Evolutionary conservation across 2,329 filamentous ascomycete species (phyloP).

Genomic region (Epichloe gansuensis): DNA sequence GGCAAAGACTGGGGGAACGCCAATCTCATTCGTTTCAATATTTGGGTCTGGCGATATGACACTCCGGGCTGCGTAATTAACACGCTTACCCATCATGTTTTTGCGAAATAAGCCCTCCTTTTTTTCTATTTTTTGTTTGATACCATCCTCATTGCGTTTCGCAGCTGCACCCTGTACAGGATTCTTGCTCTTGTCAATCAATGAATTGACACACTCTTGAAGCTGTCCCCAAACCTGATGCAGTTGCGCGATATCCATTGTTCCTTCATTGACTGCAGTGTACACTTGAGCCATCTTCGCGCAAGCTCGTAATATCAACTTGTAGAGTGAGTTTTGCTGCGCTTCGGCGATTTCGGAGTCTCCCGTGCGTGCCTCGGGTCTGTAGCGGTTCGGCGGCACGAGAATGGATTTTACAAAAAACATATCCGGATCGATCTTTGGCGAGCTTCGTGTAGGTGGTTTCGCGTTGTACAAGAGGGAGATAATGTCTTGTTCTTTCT

Average conservation of each 20-base stretch:
- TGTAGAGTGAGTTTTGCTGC: conserved; percentile 79
- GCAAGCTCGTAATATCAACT: conserved; percentile 65
- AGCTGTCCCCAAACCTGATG: conserved; percentile 72
- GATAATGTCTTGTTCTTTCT: conserved; percentile 75
- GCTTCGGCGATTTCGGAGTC: conserved; percentile 74
- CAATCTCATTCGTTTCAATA: conserved; percentile 97
- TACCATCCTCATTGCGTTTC: conserved; percentile 74
- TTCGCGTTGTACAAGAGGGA: conserved; percentile 74
- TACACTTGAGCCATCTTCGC: conserved; percentile 62
- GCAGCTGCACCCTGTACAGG: conserved; percentile 67
- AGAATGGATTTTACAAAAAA: conserved; percentile 83
- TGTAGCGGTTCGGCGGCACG: conserved; percentile 83
- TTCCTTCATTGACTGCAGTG: conserved; percentile 31
- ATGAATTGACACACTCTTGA: conserved; percentile 81
- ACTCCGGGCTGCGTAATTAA: conserved; percentile 93
- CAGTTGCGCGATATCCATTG: conserved; percentile 50
- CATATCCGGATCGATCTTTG: conserved; percentile 64
- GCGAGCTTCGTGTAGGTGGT: conserved; percentile 42
- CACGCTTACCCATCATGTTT: conserved; percentile 99
- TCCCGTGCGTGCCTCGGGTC: conserved; percentile 74
- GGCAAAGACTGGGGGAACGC: conserved; percentile 97
- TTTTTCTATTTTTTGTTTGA: conserved; percentile 96
- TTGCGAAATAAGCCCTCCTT: conserved; percentile 97
- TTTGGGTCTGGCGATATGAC: conserved; percentile 98
- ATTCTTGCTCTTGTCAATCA: conserved; percentile 83